Evolutionary conservation across 139 green algal species (phyloP).

Genomic region (Chlorella vulgaris): DNA sequence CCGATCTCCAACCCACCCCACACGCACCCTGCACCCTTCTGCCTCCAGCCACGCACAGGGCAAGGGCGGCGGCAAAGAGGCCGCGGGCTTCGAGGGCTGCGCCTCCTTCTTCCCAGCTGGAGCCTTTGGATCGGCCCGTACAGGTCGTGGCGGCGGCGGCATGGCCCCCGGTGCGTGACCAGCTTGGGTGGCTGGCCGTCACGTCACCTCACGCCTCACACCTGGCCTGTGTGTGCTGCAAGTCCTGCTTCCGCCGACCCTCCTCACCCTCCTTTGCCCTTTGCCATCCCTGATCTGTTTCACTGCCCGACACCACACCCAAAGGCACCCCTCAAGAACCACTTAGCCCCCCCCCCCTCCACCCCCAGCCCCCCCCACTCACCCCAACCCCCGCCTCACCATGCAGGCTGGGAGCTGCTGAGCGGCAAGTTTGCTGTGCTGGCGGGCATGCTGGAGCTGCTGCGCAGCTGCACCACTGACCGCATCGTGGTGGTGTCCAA

Average conservation of each 20-base stretch:
- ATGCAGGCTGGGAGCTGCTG: slow-evolving; percentile 24
- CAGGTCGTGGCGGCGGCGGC: slow-evolving; percentile 51
- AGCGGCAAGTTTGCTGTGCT: slow-evolving; percentile 72
- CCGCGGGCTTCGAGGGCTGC: slow-evolving; percentile 79
- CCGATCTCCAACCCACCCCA: too few relatives aligned
- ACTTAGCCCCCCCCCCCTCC: not conserved
- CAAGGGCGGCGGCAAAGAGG: slow-evolving; percentile 32
- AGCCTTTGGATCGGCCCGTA: slow-evolving; percentile 82
- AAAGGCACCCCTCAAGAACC: not conserved
- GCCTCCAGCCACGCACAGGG: not conserved
- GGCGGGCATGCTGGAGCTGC: slow-evolving; percentile 80
- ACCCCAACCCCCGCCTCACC: not conserved
- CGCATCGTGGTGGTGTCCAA: slow-evolving; percentile 94
- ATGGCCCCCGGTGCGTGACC: slow-evolving; percentile 31
- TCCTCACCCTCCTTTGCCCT: too few relatives aligned
- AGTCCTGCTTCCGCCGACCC: too few relatives aligned
- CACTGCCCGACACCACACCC: not conserved
- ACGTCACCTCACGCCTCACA: too few relatives aligned
- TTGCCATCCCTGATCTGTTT: not conserved
- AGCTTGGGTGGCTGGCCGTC: too few relatives aligned
- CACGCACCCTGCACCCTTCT: not conserved
- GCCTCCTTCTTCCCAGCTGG: slow-evolving; percentile 79
- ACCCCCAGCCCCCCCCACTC: not conserved
- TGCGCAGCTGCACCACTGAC: slow-evolving; percentile 86
- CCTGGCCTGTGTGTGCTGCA: too few relatives aligned